Evolutionary conservation across 495 filamentous ascomycete genomes (phyloP).

Genomic region (Penicillium daleae): DNA sequence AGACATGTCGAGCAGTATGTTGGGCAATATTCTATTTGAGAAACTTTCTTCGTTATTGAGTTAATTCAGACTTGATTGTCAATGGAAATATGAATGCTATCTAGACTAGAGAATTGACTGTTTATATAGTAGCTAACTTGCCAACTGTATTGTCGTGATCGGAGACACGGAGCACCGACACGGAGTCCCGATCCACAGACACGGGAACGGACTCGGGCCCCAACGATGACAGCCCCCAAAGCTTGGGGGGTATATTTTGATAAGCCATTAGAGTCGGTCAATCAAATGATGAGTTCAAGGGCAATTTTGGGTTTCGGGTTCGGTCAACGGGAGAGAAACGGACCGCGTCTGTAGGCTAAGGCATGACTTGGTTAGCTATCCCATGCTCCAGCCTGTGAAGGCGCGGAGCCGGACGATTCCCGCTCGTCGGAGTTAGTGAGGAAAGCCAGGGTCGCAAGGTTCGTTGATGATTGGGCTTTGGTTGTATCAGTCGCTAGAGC

Average conservation of each 20-base stretch:
- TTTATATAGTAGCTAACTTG: not conserved
- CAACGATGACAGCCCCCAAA: conserved; percentile 1
- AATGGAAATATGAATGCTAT: not conserved
- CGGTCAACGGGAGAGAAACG: not conserved
- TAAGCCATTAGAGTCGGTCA: not conserved
- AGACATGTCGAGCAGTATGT: not conserved
- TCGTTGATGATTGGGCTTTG: not conserved
- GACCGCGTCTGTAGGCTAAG: not conserved
- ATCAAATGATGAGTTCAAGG: not conserved
- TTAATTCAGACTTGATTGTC: not conserved
- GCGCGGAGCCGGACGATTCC: not conserved
- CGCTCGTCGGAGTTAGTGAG: not conserved
- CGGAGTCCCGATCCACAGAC: not conserved
- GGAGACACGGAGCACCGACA: conserved; percentile 2
- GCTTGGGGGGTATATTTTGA: not conserved
- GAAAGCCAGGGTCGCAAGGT: not conserved
- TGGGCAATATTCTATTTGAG: not conserved
- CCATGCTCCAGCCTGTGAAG: not conserved
- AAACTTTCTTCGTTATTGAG: not conserved
- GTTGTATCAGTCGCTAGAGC: not conserved
- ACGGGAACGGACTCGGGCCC: not conserved
- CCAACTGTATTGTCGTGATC: not conserved
- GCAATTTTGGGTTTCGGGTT: not conserved
- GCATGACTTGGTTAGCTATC: not conserved
- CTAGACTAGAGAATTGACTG: not conserved